phyloP scores from a whole-genome alignment of 768 basidiomycete genomes.

The Sistotremastrum suecicum region DNA sequence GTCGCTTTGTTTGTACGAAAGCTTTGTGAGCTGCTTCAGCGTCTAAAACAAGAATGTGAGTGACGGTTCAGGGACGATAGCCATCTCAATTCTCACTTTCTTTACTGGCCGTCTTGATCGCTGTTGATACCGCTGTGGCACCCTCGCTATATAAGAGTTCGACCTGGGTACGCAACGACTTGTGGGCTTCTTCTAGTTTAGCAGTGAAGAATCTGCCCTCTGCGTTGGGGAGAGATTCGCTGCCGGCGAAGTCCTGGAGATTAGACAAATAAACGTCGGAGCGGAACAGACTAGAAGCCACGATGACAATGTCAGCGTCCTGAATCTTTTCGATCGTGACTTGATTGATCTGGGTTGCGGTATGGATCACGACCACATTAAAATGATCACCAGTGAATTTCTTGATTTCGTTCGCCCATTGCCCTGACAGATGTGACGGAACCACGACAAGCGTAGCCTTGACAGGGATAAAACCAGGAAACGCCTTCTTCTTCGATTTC shows the following conservation, averaged over 20 bases:
- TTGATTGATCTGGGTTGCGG: conserved; percentile 55
- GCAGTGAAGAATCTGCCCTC: conserved; percentile 85
- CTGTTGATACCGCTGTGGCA: conserved; percentile 40
- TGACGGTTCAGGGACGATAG: conserved; percentile 1
- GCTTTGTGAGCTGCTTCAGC: conserved; percentile 36
- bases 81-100: conserved; percentile 28
- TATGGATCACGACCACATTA: conserved; percentile 52
- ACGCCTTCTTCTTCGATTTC: conserved; percentile 41
- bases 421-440: conserved; percentile 78
- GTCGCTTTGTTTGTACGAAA: conserved; percentile 41
- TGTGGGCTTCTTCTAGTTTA: conserved; percentile 51
- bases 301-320: conserved; percentile 75
- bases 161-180: conserved; percentile 47
- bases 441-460: conserved; percentile 77
- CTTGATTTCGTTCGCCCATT: conserved; percentile 77
- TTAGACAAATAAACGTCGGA: conserved; percentile 65
- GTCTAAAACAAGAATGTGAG: conserved; percentile 20
- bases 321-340: conserved; percentile 60
- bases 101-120: conserved; percentile 50
- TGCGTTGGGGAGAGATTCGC: conserved; percentile 52
- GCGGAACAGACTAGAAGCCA: conserved; percentile 78
- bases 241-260: conserved; percentile 54
- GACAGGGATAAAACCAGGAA: conserved; percentile 54
- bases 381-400: conserved; percentile 62
- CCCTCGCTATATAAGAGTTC: conserved; percentile 55